Evolutionary conservation across 345 rosid species (phyloP), one percentile per base, ranked within the genome.

Genomic region (Eucalyptus marginata): DNA sequence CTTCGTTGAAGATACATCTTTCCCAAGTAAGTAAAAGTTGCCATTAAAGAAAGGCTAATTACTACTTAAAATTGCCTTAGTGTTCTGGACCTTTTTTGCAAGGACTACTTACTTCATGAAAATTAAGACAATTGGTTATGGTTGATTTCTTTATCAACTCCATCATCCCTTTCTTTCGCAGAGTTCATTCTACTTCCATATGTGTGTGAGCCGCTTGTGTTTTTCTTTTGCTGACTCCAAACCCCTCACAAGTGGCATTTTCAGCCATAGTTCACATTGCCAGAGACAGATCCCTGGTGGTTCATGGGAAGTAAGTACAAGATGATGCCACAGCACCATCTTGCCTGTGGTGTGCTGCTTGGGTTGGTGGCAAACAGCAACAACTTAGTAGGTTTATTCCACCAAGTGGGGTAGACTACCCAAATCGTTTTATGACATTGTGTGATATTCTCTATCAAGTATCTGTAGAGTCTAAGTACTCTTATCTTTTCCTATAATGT

Each of bases 1-100:
- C 91, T 92, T 96, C 36, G 44, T 97, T 86, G 90, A 95, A 93
- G 98, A 96, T 33, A 5, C 84, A 43, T 92, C 98, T 52, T 96
- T 95, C 90, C 98, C 99, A 40, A 93, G 99, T 98, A 94, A 90
- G 99, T 92, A 88, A 62, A 68, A 90, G 54, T 76, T 44, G 89
- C 79, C 81, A 64, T 29, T 88, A 86, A 86, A 33, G 46, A n/a
- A 49, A 83, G 13, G 81, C 81, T 17, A 22, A n/a, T n/a, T 33
- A 85, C n/a, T 10, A 31, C 18, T 83, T 52, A 46, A 29, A 29
- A 71, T 44, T 47, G 16, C 31, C 88, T 46, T 13, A 11, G 44
- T 40, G 50, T 62, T 43, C 50, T 62, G 83, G 46, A 52, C 10
- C 36, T 84, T n/a, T 49, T 43, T 46, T 86, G 24, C 13, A 11